Base-by-base conservation (phyloP, 345 rosid species). In the Gossypium mustelinum region DNA sequence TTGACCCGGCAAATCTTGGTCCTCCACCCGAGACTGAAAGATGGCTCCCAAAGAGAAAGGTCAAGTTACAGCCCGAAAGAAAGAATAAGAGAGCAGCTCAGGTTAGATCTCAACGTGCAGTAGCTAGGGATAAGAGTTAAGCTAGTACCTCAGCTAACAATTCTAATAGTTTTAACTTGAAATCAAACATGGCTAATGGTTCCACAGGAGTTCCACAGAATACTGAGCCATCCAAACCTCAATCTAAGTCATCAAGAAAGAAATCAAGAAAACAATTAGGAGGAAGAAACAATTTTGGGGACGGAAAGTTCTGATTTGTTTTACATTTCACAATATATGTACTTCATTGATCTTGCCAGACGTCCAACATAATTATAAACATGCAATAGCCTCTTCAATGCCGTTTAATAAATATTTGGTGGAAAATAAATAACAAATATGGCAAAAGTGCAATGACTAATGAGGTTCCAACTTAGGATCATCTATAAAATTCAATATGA, bases 1-100 rank as follows among this genome's bases (percentile, higher is more conserved):
- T 90, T 43, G 97, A 95, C 83, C 96, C 94, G 0, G 89, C 93
- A 0, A 90, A 95, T 86, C 99, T 97, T 0, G 98, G 99, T 68
- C 97, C 99, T 70, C 98, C 93, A 41, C 98, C 99, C 0, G 97
- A 95, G 76, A 98, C 96, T 7, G 99, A 93, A 80, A 86, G 99
- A 81, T 95, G 99, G 99, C 97, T 95, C 27, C 98, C 98, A 3
- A 92, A 80, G 89, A 90, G 98, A 94, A 76, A 87, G 97, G 81
- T 94, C 98, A 2, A 94, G 93, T 83, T 93, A 87, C 84, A 85
- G 88, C 79, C 98, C 98, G 66, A 93, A 91, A 86, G 98, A 79
- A 93, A 88, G 87, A 98, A 95, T 70, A 91, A 93, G 90, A 83
- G 94, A 78, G 95, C 97, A 29, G 97, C 98, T 73, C 97, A 92